Conservation (phyloP, 1,139 yeast species). For the Geotrichum histeridarum region DNA sequence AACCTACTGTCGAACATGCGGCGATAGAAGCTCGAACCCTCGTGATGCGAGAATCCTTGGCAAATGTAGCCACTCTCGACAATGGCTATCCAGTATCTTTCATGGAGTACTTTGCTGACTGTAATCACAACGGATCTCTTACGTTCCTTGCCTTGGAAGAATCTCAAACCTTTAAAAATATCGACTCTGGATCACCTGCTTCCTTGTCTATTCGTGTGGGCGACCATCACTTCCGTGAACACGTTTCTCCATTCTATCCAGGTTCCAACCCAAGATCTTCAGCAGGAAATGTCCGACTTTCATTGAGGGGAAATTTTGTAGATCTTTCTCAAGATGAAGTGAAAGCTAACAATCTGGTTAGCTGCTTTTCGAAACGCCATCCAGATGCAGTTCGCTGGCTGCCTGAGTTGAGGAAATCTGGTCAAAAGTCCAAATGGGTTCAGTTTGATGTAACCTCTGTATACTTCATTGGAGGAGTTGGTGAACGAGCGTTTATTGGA, state of each 20-base stretch:
- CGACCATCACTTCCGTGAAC: constrained; percentile 47
- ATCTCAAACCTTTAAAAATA: constrained; percentile 56
- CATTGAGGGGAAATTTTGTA: constrained; percentile 49
- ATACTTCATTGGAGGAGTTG: constrained; percentile 73
- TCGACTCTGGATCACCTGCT: constrained; percentile 50
- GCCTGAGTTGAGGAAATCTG: constrained; percentile 58
- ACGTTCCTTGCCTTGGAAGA: constrained; percentile 60
- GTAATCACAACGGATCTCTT: constrained; percentile 64
- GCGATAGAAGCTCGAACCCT: constrained; percentile 58
- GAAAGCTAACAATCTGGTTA: constrained; percentile 34
- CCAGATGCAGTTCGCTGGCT: constrained; percentile 67
- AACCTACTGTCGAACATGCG: constrained; percentile 43
- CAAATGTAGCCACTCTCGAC: constrained; percentile 27
- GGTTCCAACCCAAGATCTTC: constrained; percentile 50
- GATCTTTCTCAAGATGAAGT: constrained; percentile 37
- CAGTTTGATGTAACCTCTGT: constrained; percentile 54
- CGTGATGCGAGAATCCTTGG: constrained; percentile 47
- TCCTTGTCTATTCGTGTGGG: constrained; percentile 60
- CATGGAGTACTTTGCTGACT: constrained; percentile 70
- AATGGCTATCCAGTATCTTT: constrained; percentile 54
- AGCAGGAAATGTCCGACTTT: constrained; percentile 63
- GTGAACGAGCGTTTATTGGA: constrained; percentile 71
- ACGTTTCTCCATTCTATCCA: constrained; percentile 48
- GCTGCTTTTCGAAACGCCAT: constrained; percentile 55
- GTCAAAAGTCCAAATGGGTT: constrained; percentile 48